These are phyloP conservation scores for Rhizopogon hawkerae DNA, from an alignment of 1,284 basidiomycete genomes.

Conservation along the genomic window DNA sequence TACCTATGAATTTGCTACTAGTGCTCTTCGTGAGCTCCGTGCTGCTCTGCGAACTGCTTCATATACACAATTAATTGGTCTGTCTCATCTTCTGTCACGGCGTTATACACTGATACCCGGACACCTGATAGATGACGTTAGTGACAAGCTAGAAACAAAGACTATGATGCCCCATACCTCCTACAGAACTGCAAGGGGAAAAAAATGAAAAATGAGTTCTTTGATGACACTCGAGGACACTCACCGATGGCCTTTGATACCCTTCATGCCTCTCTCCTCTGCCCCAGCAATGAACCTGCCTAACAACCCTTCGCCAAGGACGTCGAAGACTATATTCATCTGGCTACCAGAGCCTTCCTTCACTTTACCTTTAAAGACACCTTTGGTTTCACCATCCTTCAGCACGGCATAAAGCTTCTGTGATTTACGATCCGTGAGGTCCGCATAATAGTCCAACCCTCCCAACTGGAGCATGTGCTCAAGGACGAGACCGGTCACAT, in stretches of 20 bases:
- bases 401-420: slow-evolving; percentile 67
- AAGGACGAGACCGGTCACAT: slow-evolving; percentile 85
- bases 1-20: not conserved
- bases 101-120: slow-evolving; percentile 92
- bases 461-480: slow-evolving; percentile 61
- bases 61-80: slow-evolving; percentile 58
- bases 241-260: slow-evolving; percentile 86
- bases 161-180: slow-evolving; percentile 33
- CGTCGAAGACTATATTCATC: slow-evolving; percentile 90
- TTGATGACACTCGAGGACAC: slow-evolving; percentile 65
- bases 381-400: slow-evolving; percentile 61
- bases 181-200: slow-evolving; percentile 43
- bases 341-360: slow-evolving; percentile 69
- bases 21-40: not conserved
- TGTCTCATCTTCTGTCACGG: slow-evolving; percentile 75
- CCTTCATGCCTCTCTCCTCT: slow-evolving; percentile 69
- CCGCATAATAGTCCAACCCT: slow-evolving; percentile 64
- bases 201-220: slow-evolving; percentile 29
- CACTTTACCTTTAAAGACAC: slow-evolving; percentile 63
- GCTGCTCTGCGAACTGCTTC: slow-evolving; percentile 38
- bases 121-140: slow-evolving; percentile 48
- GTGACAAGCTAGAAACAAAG: not conserved
- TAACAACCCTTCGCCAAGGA: slow-evolving; percentile 60
- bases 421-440: slow-evolving; percentile 65
- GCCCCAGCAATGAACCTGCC: slow-evolving; percentile 74